Percentiles rank a stretch among this genome's conserved stretches.
Evolutionary conservation across 2,329 filamentous ascomycete genomes (phyloP).

Genomic region (Gyromitra esculenta): DNA sequence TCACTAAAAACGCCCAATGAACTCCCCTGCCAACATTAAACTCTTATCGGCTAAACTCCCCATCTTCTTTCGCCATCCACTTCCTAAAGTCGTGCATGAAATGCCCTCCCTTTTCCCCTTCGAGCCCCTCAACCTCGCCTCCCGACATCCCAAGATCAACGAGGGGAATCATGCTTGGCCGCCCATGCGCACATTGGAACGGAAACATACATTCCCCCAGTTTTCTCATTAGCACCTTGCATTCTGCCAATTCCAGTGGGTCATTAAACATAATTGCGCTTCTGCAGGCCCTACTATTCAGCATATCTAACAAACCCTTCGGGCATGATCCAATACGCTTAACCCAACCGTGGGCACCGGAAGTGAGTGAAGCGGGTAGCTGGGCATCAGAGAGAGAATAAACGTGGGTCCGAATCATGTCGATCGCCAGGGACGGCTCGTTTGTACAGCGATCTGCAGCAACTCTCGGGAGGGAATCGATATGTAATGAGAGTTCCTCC

Average conservation of each 20-base stretch:
- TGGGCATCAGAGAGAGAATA: constrained; percentile 70
- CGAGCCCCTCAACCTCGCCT: constrained; percentile 14
- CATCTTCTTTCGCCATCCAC: constrained; percentile 37
- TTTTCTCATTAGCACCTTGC: constrained; percentile 67
- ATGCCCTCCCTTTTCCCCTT: constrained; percentile 14
- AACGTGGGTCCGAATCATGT: constrained; percentile 77
- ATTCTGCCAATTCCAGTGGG: constrained; percentile 68
- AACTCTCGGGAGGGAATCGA: constrained; percentile 72
- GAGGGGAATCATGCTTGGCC: constrained; percentile 73
- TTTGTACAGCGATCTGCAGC: constrained; percentile 79
- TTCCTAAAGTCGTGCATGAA: constrained; percentile 37
- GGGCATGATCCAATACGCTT: constrained; percentile 61
- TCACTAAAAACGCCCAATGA: constrained; percentile 7
- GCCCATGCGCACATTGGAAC: constrained; percentile 84
- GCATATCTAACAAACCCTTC: constrained; percentile 75
- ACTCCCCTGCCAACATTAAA: neutral
- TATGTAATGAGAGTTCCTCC: constrained; percentile 19
- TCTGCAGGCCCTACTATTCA: constrained; percentile 79
- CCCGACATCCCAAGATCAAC: constrained; percentile 63
- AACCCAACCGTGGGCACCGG: constrained; percentile 38
- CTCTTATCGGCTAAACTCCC: neutral
- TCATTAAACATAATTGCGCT: constrained; percentile 87
- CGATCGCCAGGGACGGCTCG: constrained; percentile 76
- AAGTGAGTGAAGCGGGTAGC: neutral
- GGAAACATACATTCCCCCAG: constrained; percentile 75